Percentiles rank a stretch among this genome's conserved stretches.
phyloP scores from a whole-genome alignment of 371 early-diverging fungal species.

The Mortierella sp. region DNA sequence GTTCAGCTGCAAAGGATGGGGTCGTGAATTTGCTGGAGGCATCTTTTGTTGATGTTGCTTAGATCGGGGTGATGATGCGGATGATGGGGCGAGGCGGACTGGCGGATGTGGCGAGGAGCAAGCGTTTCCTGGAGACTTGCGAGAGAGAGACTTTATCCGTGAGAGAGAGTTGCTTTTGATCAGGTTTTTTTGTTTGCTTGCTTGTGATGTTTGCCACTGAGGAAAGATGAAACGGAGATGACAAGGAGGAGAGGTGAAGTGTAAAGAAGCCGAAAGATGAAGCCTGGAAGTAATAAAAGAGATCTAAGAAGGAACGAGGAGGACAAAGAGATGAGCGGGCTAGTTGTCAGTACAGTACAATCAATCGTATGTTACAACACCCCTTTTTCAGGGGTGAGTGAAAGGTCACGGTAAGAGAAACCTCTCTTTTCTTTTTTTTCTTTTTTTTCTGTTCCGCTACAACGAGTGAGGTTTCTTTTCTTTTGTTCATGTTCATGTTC shows the following conservation, averaged over 20 bases:
- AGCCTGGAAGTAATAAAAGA: neutral
- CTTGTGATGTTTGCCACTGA: neutral
- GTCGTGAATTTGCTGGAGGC: conserved; percentile 46
- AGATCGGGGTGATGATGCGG: neutral
- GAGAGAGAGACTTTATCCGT: neutral
- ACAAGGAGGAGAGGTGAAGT: neutral
- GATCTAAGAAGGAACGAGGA: conserved; percentile 10
- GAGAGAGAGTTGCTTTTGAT: neutral
- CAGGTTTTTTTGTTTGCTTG: neutral
- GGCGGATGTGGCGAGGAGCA: neutral
- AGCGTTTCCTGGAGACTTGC: neutral
- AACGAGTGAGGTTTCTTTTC: neutral
- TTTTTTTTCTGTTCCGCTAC: neutral
- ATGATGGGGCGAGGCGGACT: neutral
- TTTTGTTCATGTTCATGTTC: neutral
- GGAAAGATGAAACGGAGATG: neutral
- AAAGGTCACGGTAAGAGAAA: neutral
- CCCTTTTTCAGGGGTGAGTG: conserved; percentile 3
- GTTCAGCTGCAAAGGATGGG: conserved; percentile 42
- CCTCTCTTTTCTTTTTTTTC: neutral
- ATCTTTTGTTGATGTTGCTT: neutral
- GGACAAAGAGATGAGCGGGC: neutral
- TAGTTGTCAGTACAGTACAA: neutral
- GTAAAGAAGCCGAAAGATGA: neutral
- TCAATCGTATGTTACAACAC: neutral